These are phyloP conservation scores for Pharus latifolius DNA, from an alignment of 176 grass and related monocot species.

Conservation along the genomic window DNA sequence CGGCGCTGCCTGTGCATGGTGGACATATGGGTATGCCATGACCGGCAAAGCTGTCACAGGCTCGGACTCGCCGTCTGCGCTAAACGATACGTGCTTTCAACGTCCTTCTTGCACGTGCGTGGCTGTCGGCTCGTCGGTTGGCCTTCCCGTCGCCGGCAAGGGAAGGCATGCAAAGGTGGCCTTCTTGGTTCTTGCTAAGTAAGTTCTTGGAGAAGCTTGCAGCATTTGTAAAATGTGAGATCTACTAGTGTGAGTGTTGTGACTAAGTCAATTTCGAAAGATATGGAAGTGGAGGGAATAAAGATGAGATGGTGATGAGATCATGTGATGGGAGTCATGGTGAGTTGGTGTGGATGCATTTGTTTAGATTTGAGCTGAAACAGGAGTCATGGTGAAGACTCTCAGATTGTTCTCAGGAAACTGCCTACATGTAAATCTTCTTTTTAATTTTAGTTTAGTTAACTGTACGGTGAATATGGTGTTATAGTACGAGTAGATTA, in stretches of 20 bases:
- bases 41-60: not conserved
- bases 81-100: not conserved
- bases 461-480: not conserved
- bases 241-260: not conserved
- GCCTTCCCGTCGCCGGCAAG: constrained; percentile 40
- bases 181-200: constrained; percentile 14
- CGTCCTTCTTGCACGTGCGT: not conserved
- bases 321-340: constrained; percentile 5
- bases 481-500: too few relatives aligned
- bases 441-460: not conserved
- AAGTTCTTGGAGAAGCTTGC: constrained; percentile 21
- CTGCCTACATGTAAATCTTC: not conserved
- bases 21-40: constrained; percentile 58
- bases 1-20: constrained; percentile 39
- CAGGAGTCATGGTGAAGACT: constrained; percentile 16
- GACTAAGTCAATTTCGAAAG: not conserved
- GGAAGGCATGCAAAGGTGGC: constrained; percentile 16
- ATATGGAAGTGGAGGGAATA: constrained; percentile 22
- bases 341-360: constrained; percentile 8
- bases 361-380: constrained; percentile 4
- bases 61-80: not conserved
- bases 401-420: not conserved
- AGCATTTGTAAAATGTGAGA: constrained; percentile 6
- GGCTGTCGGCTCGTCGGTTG: not conserved
- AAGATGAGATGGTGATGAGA: constrained; percentile 37